Base-by-base conservation (phyloP, 2,329 filamentous ascomycete species). In the Colletotrichum spaethianum region DNA sequence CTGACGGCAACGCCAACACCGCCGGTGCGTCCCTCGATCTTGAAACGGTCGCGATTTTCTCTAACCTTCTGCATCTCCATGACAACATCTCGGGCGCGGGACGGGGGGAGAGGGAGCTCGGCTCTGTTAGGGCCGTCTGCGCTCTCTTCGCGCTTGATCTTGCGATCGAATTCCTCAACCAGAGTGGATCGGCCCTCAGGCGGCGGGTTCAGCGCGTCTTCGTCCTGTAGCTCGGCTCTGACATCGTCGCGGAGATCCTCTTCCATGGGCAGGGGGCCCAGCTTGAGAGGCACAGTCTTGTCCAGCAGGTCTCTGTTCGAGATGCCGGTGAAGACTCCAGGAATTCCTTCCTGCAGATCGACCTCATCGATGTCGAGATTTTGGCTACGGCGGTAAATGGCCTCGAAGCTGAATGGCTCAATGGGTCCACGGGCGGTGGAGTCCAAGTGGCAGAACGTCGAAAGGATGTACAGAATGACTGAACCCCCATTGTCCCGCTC, bases 1-100 rank as follows among this genome's bases (percentile, higher is more conserved):
- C 95, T 97, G 72, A 98, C 88, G 33, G 92, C 92, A 66, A 94
- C 91, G 18, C 95, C 94, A 62, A 95, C 89, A 11, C 95, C 96
- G 20, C 94, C 94, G 16, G 93, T 96, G 42, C 93, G 90, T 26
- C 92, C 91, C 72, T 97, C 94, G 69, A 98, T 96, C 79, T 91
- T 93, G 81, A 98, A 97, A 23, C 96, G 90, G 78, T 98, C 96
- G 28, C 96, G 91, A 78, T 97, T 94, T 81, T 99, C 96, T 75
- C 94, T 94, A 12, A 98, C 91, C 80, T 96, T 96, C 78, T 96
- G 94, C 77, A 98, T 95, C 81, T 98, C 96, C 85, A 98, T 94
- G 36, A 94, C 91, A 9, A 99, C 95, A 77, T 99, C 96, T 73
- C 95, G 90, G 3, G 95, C 94, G 23, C 95, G 90, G 0, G 96